phyloP scores from a whole-genome alignment of 495 filamentous ascomycete species.

The Friedmanniomyces simplex region DNA sequence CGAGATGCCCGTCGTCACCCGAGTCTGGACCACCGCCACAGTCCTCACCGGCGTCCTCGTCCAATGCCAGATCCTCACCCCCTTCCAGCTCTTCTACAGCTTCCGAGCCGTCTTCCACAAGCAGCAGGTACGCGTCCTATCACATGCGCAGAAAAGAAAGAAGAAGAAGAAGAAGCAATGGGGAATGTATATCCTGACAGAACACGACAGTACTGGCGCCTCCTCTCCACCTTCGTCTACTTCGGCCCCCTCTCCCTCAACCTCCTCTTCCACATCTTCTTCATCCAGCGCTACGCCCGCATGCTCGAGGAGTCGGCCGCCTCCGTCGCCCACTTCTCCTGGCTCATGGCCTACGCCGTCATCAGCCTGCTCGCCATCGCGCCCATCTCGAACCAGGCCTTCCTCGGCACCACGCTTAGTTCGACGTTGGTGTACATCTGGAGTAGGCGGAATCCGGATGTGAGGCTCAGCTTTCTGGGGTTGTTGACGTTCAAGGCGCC shows the following conservation, averaged over 20 bases:
- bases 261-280: slow-evolving; percentile 97
- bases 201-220: slow-evolving; percentile 72
- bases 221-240: slow-evolving; percentile 91
- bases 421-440: slow-evolving; percentile 96
- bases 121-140: slow-evolving; percentile 52
- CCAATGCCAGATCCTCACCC: slow-evolving; percentile 81
- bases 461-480: slow-evolving; percentile 80
- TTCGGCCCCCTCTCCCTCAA: slow-evolving; percentile 92
- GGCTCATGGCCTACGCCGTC: slow-evolving; percentile 80
- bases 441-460: slow-evolving; percentile 89
- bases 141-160: background rate
- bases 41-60: slow-evolving; percentile 81
- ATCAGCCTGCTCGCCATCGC: slow-evolving; percentile 66
- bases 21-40: slow-evolving; percentile 92
- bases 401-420: slow-evolving; percentile 80
- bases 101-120: slow-evolving; percentile 83
- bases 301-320: slow-evolving; percentile 90
- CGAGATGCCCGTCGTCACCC: slow-evolving; percentile 91
- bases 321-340: slow-evolving; percentile 86
- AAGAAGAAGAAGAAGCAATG: background rate
- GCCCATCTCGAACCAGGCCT: slow-evolving; percentile 76
- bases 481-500: slow-evolving; percentile 85
- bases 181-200: background rate
- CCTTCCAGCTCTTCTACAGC: slow-evolving; percentile 95
- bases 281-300: slow-evolving; percentile 91